Evolutionary conservation across 768 basidiomycete species (phyloP), one percentile per base, ranked within the genome.

Genomic region (Hericium erinaceus): DNA sequence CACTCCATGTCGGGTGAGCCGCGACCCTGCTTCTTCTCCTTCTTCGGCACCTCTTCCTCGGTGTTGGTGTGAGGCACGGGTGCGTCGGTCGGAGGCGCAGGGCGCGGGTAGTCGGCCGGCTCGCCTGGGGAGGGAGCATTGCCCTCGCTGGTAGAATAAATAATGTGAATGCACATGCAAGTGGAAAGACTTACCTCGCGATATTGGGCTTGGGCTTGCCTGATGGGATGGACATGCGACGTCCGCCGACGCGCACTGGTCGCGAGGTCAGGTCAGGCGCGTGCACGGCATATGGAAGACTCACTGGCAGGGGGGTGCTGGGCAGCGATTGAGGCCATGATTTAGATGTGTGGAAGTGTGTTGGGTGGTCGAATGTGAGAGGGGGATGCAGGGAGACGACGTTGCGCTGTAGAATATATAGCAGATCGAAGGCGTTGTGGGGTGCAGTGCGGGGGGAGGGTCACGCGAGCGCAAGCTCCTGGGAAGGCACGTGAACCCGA

Each of bases 31-130:
- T 61, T 61, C 49, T 56, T 60, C 37, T 52, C 61, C 9, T 46
- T 57, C 54, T 56, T 26, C 15, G 62, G 57, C 54, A 58, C 62
- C 40, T 39, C 40, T 18, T 55, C 18, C 24, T 61, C 62, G 54
- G 46, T 52, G 33, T 51, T 55, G 12, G 22, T 49, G 33, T 63
- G 53, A 41, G 58, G 57, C 18, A 22, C 44, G 12, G 33, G 39
- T 39, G 26, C 51, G 44, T 63, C 57, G 24, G 49, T 56, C 12
- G 57, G 62, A 2, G 57, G 54, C 12, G 60, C 39, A 26, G 62
- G 62, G 11, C 62, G 62, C 39, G 62, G 62, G 41, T 63, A 63
- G 49, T 63, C 62, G 4, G 60, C 55, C 38, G 62, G 62, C 49
- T 61, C 55, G 33, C 52, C 62, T 4, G 62, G 60, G 16, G 62